These are phyloP conservation scores for Fusarium paranaense DNA, from an alignment of 2,329 filamentous ascomycete species.

Conservation along the genomic window DNA sequence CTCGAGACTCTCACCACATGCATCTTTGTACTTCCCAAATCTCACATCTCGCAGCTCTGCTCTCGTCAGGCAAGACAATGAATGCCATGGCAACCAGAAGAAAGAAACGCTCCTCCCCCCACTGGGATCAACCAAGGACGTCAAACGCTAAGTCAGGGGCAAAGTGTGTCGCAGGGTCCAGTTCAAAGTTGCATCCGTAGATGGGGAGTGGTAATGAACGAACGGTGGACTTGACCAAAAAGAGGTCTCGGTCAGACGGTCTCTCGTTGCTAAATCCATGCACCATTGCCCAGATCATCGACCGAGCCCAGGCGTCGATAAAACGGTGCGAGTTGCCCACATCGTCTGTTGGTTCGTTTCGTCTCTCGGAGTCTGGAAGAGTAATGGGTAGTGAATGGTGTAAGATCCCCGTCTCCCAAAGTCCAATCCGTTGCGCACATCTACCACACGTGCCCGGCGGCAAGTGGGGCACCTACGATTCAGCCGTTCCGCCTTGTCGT, in stretches of 20 bases:
- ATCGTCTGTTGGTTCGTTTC: neutral
- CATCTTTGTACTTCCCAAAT: neutral
- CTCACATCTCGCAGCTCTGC: slow-evolving; percentile 5
- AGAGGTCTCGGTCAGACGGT: slow-evolving; percentile 28
- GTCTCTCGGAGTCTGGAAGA: slow-evolving; percentile 3
- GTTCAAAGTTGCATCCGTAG: neutral
- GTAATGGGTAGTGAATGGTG: neutral
- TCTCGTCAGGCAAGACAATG: neutral
- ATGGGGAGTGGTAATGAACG: neutral
- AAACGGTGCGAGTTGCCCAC: neutral
- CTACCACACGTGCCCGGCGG: slow-evolving; percentile 32
- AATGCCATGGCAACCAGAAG: neutral
- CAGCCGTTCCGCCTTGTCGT: slow-evolving; percentile 9
- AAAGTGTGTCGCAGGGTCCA: neutral
- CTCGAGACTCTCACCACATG: neutral
- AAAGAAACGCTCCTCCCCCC: neutral
- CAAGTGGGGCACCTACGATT: slow-evolving; percentile 25
- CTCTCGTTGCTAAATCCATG: neutral
- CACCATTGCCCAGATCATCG: slow-evolving; percentile 31
- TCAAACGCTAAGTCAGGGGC: neutral
- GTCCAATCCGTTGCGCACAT: slow-evolving; percentile 36
- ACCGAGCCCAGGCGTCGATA: slow-evolving; percentile 22
- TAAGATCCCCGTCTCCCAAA: neutral
- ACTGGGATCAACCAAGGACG: neutral
- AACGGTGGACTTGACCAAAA: slow-evolving; percentile 12